Evolutionary conservation across 2,329 filamentous ascomycete genomes (phyloP).

Genomic region (Sclerotinia nivalis): DNA sequence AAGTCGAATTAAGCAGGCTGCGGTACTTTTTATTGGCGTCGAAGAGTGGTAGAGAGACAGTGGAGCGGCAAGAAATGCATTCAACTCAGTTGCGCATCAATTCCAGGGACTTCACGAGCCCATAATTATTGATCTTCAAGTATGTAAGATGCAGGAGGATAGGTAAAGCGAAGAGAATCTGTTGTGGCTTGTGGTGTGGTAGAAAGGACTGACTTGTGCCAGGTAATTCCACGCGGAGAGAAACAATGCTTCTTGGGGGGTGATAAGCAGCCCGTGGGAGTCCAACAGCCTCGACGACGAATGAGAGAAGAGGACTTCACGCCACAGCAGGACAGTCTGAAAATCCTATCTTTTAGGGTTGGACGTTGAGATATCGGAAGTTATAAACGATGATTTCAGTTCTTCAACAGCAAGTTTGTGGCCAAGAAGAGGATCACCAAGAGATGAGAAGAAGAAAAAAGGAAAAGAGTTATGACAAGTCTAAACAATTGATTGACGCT

Average conservation of each 20-base stretch:
- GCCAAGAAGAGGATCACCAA: background rate
- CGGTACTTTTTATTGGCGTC: slow-evolving; percentile 24
- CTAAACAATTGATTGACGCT: slow-evolving; percentile 7
- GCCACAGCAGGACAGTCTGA: slow-evolving; percentile 34
- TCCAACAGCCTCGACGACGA: slow-evolving; percentile 35
- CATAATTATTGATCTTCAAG: slow-evolving; percentile 33
- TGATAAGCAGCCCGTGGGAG: slow-evolving; percentile 36
- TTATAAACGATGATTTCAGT: slow-evolving; percentile 21
- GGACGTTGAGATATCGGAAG: slow-evolving; percentile 23
- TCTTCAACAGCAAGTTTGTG: slow-evolving; percentile 23
- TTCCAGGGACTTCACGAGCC: slow-evolving; percentile 29
- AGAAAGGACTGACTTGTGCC: slow-evolving; percentile 26
- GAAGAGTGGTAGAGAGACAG: slow-evolving; percentile 8
- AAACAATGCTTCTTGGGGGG: slow-evolving; percentile 29
- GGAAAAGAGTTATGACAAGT: slow-evolving; percentile 7
- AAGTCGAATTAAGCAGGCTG: slow-evolving; percentile 15
- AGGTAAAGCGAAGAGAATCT: slow-evolving; percentile 30
- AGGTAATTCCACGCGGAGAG: slow-evolving; percentile 38
- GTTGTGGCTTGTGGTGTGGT: slow-evolving; percentile 38
- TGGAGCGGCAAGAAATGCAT: slow-evolving; percentile 22
- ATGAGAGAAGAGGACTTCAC: slow-evolving; percentile 33
- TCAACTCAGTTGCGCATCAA: slow-evolving; percentile 21
- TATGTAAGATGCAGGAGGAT: slow-evolving; percentile 27
- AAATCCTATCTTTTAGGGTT: slow-evolving; percentile 28
- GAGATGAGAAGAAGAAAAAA: slow-evolving; percentile 12